A percentile compares a stretch with the other conserved stretches of the same genome.
phyloP scores from a whole-genome alignment of 1,284 basidiomycete species.

The Sphaerobolus stellatus region DNA sequence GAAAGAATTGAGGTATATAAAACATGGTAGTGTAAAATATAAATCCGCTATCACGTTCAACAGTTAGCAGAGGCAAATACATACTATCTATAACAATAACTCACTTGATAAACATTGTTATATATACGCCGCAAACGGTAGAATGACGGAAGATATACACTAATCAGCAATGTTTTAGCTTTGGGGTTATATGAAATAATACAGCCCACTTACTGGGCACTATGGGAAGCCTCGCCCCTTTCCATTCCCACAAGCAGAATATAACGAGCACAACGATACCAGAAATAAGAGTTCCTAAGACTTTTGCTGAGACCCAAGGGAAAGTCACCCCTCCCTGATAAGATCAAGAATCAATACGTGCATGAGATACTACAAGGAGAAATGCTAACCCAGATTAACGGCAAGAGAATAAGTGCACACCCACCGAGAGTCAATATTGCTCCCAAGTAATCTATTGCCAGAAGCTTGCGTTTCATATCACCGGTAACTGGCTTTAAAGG shows the following conservation, averaged over 20 bases:
- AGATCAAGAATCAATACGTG: neutral
- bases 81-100: conserved; percentile 20
- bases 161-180: conserved; percentile 21
- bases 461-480: conserved; percentile 44
- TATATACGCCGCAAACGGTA: conserved; percentile 70
- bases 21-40: conserved; percentile 61
- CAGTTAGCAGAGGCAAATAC: neutral
- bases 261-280: conserved; percentile 53
- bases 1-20: conserved; percentile 75
- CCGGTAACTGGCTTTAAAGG: conserved; percentile 67
- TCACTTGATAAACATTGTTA: conserved; percentile 66
- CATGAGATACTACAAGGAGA: neutral
- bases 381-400: conserved; percentile 4
- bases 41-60: conserved; percentile 41
- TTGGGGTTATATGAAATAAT: conserved; percentile 1
- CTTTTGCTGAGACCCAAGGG: conserved; percentile 63
- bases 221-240: conserved; percentile 64
- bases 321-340: conserved; percentile 12
- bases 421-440: conserved; percentile 56
- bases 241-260: conserved; percentile 76
- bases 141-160: conserved; percentile 71
- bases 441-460: conserved; percentile 68
- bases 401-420: conserved; percentile 20
- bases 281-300: conserved; percentile 60
- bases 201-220: conserved; percentile 53